phyloP scores from a whole-genome alignment of 1,284 basidiomycete species.

The Anthracocystis setariae region DNA sequence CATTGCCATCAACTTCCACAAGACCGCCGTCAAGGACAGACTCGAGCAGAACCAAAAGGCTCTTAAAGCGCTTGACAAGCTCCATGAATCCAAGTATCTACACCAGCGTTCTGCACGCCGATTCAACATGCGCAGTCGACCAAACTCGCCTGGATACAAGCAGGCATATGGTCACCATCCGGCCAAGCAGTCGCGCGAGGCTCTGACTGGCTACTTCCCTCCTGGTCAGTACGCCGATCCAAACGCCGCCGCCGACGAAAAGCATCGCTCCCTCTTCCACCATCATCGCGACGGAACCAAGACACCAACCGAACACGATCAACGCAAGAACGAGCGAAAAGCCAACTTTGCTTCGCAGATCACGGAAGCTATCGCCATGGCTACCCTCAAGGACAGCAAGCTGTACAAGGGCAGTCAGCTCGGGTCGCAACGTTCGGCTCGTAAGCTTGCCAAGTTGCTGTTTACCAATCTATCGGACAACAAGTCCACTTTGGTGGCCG shows the following conservation, averaged over 20 bases:
- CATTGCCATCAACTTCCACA: conserved; percentile 65
- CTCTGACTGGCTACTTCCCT: conserved; percentile 54
- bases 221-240: conserved; percentile 26
- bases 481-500: conserved; percentile 70
- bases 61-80: conserved; percentile 60
- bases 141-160: conserved; percentile 52
- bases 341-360: conserved; percentile 57
- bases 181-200: conserved; percentile 51
- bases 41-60: conserved; percentile 60
- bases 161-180: conserved; percentile 30
- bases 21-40: conserved; percentile 62
- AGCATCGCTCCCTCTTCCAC: conserved; percentile 22
- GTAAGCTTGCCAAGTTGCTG: conserved; percentile 78
- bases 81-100: conserved; percentile 62
- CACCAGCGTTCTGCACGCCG: conserved; percentile 36
- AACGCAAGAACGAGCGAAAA: conserved; percentile 33
- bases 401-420: conserved; percentile 55
- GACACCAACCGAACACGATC: conserved; percentile 30
- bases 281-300: conserved; percentile 21
- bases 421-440: conserved; percentile 75
- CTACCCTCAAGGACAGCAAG: conserved; percentile 65
- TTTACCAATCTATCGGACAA: conserved; percentile 72
- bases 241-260: conserved; percentile 8
- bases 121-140: conserved; percentile 48
- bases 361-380: conserved; percentile 60